Evolutionary conservation across 2,329 filamentous ascomycete species (phyloP), one percentile per base, ranked within the genome.

Genomic region (Stagonosporopsis cucurbitacearum): DNA sequence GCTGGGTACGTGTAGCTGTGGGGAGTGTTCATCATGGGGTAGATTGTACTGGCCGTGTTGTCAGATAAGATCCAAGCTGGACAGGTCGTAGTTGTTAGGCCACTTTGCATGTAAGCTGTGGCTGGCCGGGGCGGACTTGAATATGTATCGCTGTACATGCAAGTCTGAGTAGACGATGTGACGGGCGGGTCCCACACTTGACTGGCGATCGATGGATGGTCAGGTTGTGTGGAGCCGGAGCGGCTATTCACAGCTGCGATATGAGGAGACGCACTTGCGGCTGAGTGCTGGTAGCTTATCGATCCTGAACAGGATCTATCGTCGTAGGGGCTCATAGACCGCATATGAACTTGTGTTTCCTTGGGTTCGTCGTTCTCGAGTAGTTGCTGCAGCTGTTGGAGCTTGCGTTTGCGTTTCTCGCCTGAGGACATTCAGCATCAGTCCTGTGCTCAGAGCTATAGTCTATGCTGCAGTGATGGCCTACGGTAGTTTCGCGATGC

Each of bases 401-500:
- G 67, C 63, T 75, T 75, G 28, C 67, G 62, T 57, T 74, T 75
- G 22, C 72, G 69, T 57, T 75, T 75, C 44, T 75, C 72, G 30
- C 72, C 72, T 75, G 43, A 15, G 25, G 12, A 19, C 11, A 13
- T 28, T 9, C 13, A 4, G 5, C 19, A 22, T 57, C 28, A 57
- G 43, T 33, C 20, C 17, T 23, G 4, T 22, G n/a, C n/a, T n/a
- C 19, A 6, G 13, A 4, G 2, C 4, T 12, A 1, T 11, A 13
- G 3, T 33, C 22, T 32, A 11, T 11, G 20, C 2, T 32, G 26
- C 6, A 33, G 12, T n/a, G 20, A 8, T 33, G 35, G 35, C 71
- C 26, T 64, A 74, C 72, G 64, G 54, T 75, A 75, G 35, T 75
- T 75, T 19, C 71, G 69, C 17, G 72, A 75, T 28, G 72, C 72